Conservation (phyloP, 345 rosid species). For the Ceriops tagal region DNA sequence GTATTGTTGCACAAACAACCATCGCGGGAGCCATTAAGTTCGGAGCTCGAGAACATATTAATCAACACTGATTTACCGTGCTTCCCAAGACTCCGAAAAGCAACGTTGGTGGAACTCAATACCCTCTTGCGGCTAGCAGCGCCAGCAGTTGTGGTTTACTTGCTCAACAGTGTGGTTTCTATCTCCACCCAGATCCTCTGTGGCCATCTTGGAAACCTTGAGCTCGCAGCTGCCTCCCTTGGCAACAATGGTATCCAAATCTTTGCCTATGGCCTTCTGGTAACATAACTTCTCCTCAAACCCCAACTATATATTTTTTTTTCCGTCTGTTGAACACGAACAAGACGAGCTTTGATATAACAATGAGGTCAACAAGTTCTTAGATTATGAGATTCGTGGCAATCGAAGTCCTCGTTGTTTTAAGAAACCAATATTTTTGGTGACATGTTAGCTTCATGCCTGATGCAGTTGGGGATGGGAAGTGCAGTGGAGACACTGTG, state of each 20-base stretch:
- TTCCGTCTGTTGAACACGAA: no score
- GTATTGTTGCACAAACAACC: background rate
- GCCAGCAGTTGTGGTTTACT: conserved; percentile 54
- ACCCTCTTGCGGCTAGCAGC: conserved; percentile 46
- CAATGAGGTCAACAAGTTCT: no score
- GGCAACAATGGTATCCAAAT: conserved; percentile 57
- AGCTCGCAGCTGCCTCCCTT: conserved; percentile 59
- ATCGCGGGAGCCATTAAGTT: conserved; percentile 21
- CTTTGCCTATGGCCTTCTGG: conserved; percentile 51
- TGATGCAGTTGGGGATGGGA: no score
- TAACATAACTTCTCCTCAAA: conserved; percentile 13
- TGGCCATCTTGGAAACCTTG: conserved; percentile 61
- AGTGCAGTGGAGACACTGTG: no score
- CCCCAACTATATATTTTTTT: background rate
- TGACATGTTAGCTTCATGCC: no score
- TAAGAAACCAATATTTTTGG: no score
- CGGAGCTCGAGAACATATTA: conserved; percentile 41
- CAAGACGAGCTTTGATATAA: no score
- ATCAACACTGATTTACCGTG: conserved; percentile 30
- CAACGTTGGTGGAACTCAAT: conserved; percentile 44
- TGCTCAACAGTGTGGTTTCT: conserved; percentile 47
- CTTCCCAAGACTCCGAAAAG: conserved; percentile 31
- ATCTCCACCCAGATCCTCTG: conserved; percentile 58
- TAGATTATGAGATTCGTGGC: no score
- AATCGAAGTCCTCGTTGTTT: no score